Evolutionary conservation across 148 eudicot species (phyloP).

Genomic region (Silene latifolia): DNA sequence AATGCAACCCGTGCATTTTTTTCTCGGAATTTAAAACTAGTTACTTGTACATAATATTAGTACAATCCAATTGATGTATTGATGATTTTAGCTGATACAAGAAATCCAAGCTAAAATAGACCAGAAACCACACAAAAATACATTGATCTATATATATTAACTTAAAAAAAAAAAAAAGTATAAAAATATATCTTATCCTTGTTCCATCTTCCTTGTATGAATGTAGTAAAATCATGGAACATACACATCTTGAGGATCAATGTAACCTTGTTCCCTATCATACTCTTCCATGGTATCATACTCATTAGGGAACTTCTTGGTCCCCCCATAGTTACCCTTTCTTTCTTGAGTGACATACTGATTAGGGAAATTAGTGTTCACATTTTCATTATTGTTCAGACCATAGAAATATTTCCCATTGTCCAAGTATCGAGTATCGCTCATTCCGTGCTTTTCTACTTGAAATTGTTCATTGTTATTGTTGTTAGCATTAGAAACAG

Average conservation of each 20-base stretch:
- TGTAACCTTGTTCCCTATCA: slow-evolving; percentile 28
- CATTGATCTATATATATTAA: too few relatives aligned
- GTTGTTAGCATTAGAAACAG: neutral
- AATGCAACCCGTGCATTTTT: too few relatives aligned
- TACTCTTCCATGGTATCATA: slow-evolving; percentile 26
- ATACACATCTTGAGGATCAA: slow-evolving; percentile 15
- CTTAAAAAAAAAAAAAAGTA: too few relatives aligned
- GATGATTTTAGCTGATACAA: too few relatives aligned
- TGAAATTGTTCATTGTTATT: slow-evolving; percentile 10
- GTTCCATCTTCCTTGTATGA: neutral
- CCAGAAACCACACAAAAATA: too few relatives aligned
- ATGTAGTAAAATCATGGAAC: slow-evolving; percentile 4
- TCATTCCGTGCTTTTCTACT: slow-evolving; percentile 40
- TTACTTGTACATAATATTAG: too few relatives aligned
- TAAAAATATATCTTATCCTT: neutral
- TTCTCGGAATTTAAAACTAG: too few relatives aligned
- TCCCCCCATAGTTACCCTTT: slow-evolving; percentile 1
- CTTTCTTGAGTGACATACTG: too few relatives aligned
- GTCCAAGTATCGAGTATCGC: slow-evolving; percentile 48
- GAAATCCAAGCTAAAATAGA: too few relatives aligned
- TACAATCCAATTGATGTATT: too few relatives aligned
- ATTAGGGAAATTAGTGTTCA: too few relatives aligned
- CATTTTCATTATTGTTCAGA: slow-evolving; percentile 6
- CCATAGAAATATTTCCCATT: slow-evolving; percentile 41
- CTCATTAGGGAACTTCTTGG: slow-evolving; percentile 20